A percentile compares a stretch with the other conserved stretches of the same genome.
phyloP scores from a whole-genome alignment of 2,329 filamentous ascomycete genomes.

The Ophiostoma ips region DNA sequence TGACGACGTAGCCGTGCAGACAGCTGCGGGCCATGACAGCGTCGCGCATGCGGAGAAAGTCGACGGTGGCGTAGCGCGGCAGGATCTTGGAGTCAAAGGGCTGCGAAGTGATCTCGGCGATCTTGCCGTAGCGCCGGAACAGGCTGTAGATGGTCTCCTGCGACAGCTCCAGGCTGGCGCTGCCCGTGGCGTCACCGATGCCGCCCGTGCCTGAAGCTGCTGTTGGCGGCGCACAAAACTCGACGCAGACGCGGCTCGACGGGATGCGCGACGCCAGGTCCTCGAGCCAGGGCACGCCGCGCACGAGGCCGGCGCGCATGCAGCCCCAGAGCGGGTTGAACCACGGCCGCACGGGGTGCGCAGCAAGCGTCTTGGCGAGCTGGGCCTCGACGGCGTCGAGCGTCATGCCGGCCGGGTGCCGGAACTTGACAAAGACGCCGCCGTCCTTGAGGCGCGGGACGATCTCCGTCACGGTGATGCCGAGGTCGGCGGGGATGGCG shows the following conservation, averaged over 20 bases:
- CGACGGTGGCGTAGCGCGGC: constrained; percentile 67
- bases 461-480: constrained; percentile 64
- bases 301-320: constrained; percentile 59
- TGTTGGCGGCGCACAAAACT: constrained; percentile 63
- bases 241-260: constrained; percentile 60
- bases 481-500: constrained; percentile 47
- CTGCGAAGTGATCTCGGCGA: constrained; percentile 71
- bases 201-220: neutral
- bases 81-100: constrained; percentile 73
- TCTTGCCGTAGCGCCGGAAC: constrained; percentile 81
- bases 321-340: constrained; percentile 63
- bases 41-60: constrained; percentile 59
- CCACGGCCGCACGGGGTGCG: constrained; percentile 70
- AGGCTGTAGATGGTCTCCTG: constrained; percentile 79
- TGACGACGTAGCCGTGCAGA: constrained; percentile 68
- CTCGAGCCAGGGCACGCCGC: constrained; percentile 84
- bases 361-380: constrained; percentile 48
- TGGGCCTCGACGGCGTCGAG: constrained; percentile 32
- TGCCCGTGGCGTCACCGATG: constrained; percentile 29
- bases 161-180: constrained; percentile 59
- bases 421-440: constrained; percentile 83
- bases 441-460: constrained; percentile 80
- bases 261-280: constrained; percentile 70
- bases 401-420: constrained; percentile 28
- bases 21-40: constrained; percentile 87